A percentile compares a stretch with the other conserved stretches of the same genome.
These are phyloP conservation scores for Salix koriyanagi DNA, from an alignment of 345 rosid species.

Conservation along the genomic window DNA sequence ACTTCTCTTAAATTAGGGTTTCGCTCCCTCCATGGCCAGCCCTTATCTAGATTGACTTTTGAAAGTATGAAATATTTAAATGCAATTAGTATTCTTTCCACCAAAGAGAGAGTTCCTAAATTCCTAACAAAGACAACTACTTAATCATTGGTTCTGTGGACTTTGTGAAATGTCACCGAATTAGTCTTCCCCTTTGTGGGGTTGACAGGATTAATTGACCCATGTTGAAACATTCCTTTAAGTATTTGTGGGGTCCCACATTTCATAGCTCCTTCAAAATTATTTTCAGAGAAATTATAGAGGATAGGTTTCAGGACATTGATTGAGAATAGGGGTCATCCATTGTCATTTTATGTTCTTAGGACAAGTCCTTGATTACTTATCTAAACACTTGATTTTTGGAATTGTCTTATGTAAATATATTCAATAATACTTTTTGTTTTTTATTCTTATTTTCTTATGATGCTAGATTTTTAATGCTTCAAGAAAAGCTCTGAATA, in stretches of 20 bases:
- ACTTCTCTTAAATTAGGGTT: constrained; percentile 5
- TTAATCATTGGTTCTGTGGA: constrained; percentile 23
- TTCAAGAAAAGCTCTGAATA: too few relatives aligned
- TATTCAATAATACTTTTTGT: too few relatives aligned
- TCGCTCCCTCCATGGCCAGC: not conserved
- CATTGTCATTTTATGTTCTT: constrained; percentile 2
- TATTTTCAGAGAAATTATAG: not conserved
- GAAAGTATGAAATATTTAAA: not conserved
- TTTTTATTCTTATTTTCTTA: too few relatives aligned
- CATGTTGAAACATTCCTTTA: constrained; percentile 7
- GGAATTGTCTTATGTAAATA: too few relatives aligned
- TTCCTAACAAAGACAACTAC: constrained; percentile 21
- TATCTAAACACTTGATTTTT: too few relatives aligned
- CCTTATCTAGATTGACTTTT: constrained; percentile 32
- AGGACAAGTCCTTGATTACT: not conserved
- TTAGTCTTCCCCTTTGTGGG: constrained; percentile 23
- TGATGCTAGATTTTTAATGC: too few relatives aligned
- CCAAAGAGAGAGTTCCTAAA: constrained; percentile 4
- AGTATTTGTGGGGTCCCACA: constrained; percentile 16
- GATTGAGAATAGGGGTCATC: constrained; percentile 13
- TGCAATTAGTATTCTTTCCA: not conserved
- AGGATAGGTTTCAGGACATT: too few relatives aligned
- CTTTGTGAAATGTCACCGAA: constrained; percentile 16
- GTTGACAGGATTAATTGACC: constrained; percentile 37
- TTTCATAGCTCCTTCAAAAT: not conserved